A percentile compares a stretch with the other conserved stretches of the same genome.
Conservation (phyloP, 1,284 basidiomycete species). For the Tremellales sp. region DNA sequence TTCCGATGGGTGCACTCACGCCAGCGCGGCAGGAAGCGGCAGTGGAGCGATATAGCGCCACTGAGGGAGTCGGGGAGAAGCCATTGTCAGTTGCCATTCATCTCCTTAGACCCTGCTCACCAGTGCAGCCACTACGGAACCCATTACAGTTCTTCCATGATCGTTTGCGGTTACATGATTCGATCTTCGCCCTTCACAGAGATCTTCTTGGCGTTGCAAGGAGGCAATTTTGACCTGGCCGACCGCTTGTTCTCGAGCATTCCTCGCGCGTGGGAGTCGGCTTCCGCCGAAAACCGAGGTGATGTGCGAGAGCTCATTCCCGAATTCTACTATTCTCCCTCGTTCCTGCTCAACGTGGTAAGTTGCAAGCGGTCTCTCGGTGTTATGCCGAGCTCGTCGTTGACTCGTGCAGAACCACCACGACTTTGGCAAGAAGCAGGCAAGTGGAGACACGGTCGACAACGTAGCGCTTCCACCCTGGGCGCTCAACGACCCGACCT, state of each 20-base stretch:
- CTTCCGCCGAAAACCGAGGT: slow-evolving; percentile 78
- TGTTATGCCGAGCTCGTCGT: neutral
- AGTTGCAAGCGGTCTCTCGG: slow-evolving; percentile 54
- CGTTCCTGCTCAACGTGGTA: slow-evolving; percentile 52
- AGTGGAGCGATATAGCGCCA: slow-evolving; percentile 66
- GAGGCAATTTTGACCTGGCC: slow-evolving; percentile 94
- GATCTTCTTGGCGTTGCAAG: slow-evolving; percentile 72
- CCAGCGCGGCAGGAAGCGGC: slow-evolving; percentile 68
- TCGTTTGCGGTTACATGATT: slow-evolving; percentile 91
- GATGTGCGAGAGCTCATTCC: slow-evolving; percentile 94
- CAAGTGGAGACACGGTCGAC: slow-evolving; percentile 74
- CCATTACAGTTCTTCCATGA: slow-evolving; percentile 95
- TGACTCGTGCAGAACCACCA: slow-evolving; percentile 68
- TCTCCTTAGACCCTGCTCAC: slow-evolving; percentile 1
- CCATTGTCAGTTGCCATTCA: slow-evolving; percentile 57
- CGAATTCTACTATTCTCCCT: slow-evolving; percentile 68
- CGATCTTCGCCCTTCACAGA: slow-evolving; percentile 83
- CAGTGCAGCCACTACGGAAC: slow-evolving; percentile 70
- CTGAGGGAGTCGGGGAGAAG: slow-evolving; percentile 73
- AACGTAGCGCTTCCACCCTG: slow-evolving; percentile 86
- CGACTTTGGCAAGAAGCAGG: slow-evolving; percentile 80
- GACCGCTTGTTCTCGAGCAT: slow-evolving; percentile 86
- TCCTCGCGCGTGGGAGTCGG: slow-evolving; percentile 74
- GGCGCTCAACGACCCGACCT: slow-evolving; percentile 77
- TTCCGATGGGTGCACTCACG: slow-evolving; percentile 90